A percentile compares a stretch with the other conserved stretches of the same genome.
These are phyloP conservation scores for Mycosphaerella sp. DNA, from an alignment of 2,329 filamentous ascomycete genomes.

Conservation along the genomic window DNA sequence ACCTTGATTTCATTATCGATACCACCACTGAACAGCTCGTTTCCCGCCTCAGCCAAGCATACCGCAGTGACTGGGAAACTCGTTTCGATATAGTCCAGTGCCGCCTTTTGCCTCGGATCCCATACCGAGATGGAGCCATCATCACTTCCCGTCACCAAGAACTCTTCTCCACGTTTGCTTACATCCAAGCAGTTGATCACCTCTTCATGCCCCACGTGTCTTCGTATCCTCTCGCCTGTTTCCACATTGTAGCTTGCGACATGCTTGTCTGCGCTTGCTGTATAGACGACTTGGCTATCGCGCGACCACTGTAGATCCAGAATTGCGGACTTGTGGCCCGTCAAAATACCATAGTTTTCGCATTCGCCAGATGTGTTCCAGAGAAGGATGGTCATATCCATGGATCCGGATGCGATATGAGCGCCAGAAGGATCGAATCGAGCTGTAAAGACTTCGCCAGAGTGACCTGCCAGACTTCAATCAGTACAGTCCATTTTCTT, in stretches of 20 bases:
- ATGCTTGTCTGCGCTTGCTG: slow-evolving; percentile 88
- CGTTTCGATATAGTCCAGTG: slow-evolving; percentile 80
- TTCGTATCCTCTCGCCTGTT: slow-evolving; percentile 82
- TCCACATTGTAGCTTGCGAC: slow-evolving; percentile 93
- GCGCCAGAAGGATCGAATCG: slow-evolving; percentile 86
- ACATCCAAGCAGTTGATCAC: slow-evolving; percentile 90
- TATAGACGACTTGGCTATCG: slow-evolving; percentile 84
- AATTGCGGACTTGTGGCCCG: slow-evolving; percentile 83
- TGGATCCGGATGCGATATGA: slow-evolving; percentile 86
- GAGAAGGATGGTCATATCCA: slow-evolving; percentile 90
- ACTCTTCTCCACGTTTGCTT: slow-evolving; percentile 80
- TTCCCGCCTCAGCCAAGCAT: slow-evolving; percentile 85
- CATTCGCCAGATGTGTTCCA: slow-evolving; percentile 92
- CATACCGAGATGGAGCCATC: slow-evolving; percentile 92
- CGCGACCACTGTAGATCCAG: slow-evolving; percentile 95
- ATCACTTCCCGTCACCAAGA: slow-evolving; percentile 85
- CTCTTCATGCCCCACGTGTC: slow-evolving; percentile 89
- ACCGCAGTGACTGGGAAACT: slow-evolving; percentile 90
- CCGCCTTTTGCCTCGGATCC: slow-evolving; percentile 88
- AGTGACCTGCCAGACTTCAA: slow-evolving; percentile 44
- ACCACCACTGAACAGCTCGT: slow-evolving; percentile 88
- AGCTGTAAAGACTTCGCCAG: slow-evolving; percentile 81
- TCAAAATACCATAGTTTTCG: slow-evolving; percentile 87
- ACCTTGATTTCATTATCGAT: slow-evolving; percentile 98
- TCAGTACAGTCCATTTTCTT: slow-evolving; percentile 7